phyloP scores from a whole-genome alignment of 1,139 yeast species.

The Candida smagusa region DNA sequence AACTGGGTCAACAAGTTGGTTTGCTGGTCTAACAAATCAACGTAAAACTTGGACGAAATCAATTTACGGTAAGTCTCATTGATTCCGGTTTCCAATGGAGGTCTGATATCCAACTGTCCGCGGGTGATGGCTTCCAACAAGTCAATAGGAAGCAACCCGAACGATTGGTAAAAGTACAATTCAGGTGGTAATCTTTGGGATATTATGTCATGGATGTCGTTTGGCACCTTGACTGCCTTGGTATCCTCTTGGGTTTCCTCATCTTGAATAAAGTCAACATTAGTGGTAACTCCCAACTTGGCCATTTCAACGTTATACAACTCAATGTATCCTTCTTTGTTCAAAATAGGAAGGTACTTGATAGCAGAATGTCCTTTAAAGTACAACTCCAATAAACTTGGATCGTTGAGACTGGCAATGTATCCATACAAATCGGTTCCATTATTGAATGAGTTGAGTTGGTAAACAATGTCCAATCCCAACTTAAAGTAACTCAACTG shows the following conservation, averaged over 20 bases:
- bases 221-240: slow-evolving; percentile 49
- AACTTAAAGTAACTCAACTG: slow-evolving; percentile 43
- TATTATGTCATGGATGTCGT: slow-evolving; percentile 76
- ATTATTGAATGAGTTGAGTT: slow-evolving; percentile 30
- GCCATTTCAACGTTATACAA: slow-evolving; percentile 45
- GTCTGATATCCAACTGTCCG: slow-evolving; percentile 61
- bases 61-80: slow-evolving; percentile 57
- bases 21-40: slow-evolving; percentile 54
- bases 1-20: slow-evolving; percentile 69
- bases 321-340: slow-evolving; percentile 65
- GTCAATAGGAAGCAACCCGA: slow-evolving; percentile 70
- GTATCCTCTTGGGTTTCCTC: slow-evolving; percentile 1
- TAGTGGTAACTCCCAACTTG: slow-evolving; percentile 27
- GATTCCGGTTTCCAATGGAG: slow-evolving; percentile 68
- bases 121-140: slow-evolving; percentile 66
- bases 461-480: slow-evolving; percentile 43
- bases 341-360: slow-evolving; percentile 64
- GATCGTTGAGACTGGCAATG: slow-evolving; percentile 37
- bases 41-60: slow-evolving; percentile 44
- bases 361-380: slow-evolving; percentile 40
- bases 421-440: slow-evolving; percentile 34
- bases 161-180: slow-evolving; percentile 72
- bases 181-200: slow-evolving; percentile 89
- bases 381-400: slow-evolving; percentile 34
- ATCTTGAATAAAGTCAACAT: slow-evolving; percentile 17